A percentile compares a stretch with the other conserved stretches of the same genome.
Conservation (phyloP, 2,329 filamentous ascomycete species). For the Fusarium sp. region DNA sequence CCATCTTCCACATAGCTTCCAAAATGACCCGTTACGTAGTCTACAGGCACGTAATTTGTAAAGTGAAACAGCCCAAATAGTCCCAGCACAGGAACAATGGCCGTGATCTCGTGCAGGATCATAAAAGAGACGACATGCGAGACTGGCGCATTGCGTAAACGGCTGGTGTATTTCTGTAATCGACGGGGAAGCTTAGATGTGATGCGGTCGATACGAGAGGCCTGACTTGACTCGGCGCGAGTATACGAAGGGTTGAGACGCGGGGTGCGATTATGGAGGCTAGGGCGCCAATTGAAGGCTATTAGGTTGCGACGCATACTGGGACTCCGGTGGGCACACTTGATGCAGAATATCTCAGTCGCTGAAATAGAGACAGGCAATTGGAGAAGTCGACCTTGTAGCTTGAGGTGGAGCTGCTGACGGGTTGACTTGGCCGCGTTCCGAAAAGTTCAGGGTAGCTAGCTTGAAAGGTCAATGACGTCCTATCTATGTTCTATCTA, state of each 20-base stretch:
- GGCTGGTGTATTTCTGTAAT: constrained; percentile 75
- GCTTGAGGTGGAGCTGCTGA: constrained; percentile 34
- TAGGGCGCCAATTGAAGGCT: constrained; percentile 41
- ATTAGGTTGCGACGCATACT: constrained; percentile 47
- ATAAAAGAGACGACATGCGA: constrained; percentile 89
- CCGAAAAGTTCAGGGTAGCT: constrained; percentile 27
- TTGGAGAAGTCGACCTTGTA: constrained; percentile 3
- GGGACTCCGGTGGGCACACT: background rate
- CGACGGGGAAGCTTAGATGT: constrained; percentile 71
- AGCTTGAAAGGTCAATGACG: background rate
- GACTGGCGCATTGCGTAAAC: constrained; percentile 80
- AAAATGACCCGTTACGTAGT: constrained; percentile 64
- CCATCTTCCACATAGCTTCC: constrained; percentile 69
- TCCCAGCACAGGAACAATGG: constrained; percentile 81
- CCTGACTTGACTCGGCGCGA: constrained; percentile 48
- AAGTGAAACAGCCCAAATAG: constrained; percentile 86
- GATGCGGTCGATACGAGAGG: constrained; percentile 59
- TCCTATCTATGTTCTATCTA: background rate
- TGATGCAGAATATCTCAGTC: background rate
- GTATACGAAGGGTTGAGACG: constrained; percentile 14
- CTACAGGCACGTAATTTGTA: constrained; percentile 76
- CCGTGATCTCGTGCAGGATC: constrained; percentile 91
- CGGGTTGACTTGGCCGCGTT: constrained; percentile 2
- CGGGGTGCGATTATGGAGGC: constrained; percentile 25
- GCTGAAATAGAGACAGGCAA: background rate